phyloP scores from a whole-genome alignment of 139 green algal species.

The Gonium pectorale region DNA sequence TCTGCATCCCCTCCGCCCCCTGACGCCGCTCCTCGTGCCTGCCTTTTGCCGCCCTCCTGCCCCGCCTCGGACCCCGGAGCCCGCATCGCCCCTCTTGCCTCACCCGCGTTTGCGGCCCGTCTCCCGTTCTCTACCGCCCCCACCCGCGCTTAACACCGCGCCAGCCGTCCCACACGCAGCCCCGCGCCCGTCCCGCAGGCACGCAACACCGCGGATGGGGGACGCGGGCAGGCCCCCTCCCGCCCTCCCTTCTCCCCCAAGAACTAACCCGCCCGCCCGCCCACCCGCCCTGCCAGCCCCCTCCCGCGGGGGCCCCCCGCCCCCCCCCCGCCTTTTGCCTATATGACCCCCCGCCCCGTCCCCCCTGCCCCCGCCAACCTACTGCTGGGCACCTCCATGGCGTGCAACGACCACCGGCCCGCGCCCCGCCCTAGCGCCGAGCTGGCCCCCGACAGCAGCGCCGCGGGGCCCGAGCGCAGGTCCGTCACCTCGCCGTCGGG shows the following conservation, averaged over 20 bases:
- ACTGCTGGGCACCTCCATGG: background rate
- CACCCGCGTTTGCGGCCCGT: no score
- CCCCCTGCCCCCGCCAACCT: background rate
- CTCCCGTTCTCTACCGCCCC: no score
- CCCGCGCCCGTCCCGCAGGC: no score
- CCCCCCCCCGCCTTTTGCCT: background rate
- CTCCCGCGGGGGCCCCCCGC: background rate
- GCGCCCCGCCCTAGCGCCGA: background rate
- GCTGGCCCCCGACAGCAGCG: conserved; percentile 37
- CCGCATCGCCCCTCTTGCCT: no score
- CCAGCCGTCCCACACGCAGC: no score
- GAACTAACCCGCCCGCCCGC: background rate
- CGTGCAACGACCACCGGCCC: conserved; percentile 18
- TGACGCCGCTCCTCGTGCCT: no score
- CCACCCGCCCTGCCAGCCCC: background rate
- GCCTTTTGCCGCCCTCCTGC: no score
- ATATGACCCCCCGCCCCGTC: background rate
- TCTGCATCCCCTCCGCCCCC: no score
- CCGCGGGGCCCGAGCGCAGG: conserved; percentile 30
- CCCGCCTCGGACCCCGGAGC: no score
- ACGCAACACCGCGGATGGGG: no score
- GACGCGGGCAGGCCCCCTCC: background rate
- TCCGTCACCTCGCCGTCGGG: conserved; percentile 44
- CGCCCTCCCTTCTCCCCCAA: background rate
- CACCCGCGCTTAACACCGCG: no score